Conservation (phyloP, 768 basidiomycete species). For the Gautieria morchelliformis region DNA sequence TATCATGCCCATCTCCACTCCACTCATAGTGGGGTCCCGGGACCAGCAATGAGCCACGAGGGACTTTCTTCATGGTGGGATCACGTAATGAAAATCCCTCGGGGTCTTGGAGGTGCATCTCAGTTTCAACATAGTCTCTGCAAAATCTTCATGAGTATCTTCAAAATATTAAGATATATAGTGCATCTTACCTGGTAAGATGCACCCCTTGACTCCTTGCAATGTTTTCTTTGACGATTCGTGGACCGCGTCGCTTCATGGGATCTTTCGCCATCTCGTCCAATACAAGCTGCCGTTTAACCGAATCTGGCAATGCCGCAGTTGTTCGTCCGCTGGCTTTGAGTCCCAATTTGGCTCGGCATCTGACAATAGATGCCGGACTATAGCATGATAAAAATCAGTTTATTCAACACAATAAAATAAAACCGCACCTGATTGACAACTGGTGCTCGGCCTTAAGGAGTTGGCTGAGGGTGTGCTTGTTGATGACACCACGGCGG, state of each 20-base stretch:
- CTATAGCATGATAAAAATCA: not conserved
- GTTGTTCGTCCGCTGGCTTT: slow-evolving; percentile 12
- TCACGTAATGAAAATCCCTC: slow-evolving; percentile 15
- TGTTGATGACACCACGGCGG: too few relatives aligned
- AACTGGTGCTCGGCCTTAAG: too few relatives aligned
- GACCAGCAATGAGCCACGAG: slow-evolving; percentile 6
- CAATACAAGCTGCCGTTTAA: slow-evolving; percentile 24
- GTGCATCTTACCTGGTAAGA: not conserved
- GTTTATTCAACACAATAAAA: too few relatives aligned
- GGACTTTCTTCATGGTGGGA: not conserved
- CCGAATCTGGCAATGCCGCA: slow-evolving; percentile 16
- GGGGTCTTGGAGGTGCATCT: slow-evolving; percentile 10
- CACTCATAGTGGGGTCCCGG: slow-evolving; percentile 22
- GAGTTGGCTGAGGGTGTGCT: too few relatives aligned
- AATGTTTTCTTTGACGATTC: not conserved
- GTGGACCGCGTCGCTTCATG: not conserved
- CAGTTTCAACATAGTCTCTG: not conserved
- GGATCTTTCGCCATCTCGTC: not conserved
- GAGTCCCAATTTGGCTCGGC: not conserved
- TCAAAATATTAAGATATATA: not conserved
- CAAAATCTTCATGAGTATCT: not conserved
- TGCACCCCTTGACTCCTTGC: not conserved
- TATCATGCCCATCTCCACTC: slow-evolving; percentile 28
- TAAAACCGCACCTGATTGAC: too few relatives aligned
- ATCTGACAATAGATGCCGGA: not conserved